Conservation (phyloP, 805 yeast species). For the Kodamaea hsintzibuensis region DNA sequence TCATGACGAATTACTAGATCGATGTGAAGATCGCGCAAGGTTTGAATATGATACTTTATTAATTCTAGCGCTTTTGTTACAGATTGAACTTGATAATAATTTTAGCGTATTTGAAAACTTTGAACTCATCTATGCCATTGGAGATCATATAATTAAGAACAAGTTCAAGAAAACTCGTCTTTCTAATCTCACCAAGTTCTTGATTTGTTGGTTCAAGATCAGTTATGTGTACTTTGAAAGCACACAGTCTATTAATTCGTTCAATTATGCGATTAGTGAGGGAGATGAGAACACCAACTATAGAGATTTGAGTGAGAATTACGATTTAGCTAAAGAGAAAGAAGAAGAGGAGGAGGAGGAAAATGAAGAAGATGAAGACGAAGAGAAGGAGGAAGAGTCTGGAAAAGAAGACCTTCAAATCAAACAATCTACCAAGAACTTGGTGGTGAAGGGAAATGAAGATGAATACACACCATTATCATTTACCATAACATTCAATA, state of each 20-base stretch:
- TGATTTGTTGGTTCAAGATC: conserved; percentile 32
- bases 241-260: conserved; percentile 49
- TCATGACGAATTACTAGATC: conserved; percentile 14
- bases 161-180: conserved; percentile 15
- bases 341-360: conserved; percentile 14
- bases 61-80: conserved; percentile 37
- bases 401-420: not conserved
- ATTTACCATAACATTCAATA: conserved; percentile 30
- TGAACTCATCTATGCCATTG: conserved; percentile 42
- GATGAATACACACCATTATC: conserved; percentile 22
- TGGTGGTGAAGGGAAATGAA: conserved; percentile 12
- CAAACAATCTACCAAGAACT: conserved; percentile 8
- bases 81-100: conserved; percentile 37
- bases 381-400: conserved; percentile 14
- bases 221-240: conserved; percentile 43
- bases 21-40: conserved; percentile 14
- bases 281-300: conserved; percentile 40
- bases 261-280: conserved; percentile 44
- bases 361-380: conserved; percentile 14
- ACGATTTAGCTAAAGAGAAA: conserved; percentile 27
- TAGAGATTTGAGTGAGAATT: conserved; percentile 43
- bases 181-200: conserved; percentile 25
- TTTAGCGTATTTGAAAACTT: conserved; percentile 45
- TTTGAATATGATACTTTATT: conserved; percentile 33
- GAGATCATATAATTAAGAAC: conserved; percentile 31